Base-by-base conservation (phyloP, 148 eudicot genomes). In the Fagopyrum esculentum region DNA sequence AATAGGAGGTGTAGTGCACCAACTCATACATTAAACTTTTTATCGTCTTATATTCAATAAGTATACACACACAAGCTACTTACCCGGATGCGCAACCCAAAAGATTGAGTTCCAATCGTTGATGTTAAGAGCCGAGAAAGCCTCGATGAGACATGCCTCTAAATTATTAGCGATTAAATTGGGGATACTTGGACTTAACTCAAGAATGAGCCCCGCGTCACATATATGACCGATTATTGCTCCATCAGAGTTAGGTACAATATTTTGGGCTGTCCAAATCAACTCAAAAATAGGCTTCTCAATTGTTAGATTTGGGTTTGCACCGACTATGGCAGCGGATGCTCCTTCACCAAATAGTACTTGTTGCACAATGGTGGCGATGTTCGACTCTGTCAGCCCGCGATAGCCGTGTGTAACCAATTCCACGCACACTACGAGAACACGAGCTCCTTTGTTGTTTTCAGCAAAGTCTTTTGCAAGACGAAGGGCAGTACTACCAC, bases 261-360 rank as follows among this genome's bases (percentile, higher is more conserved):
- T 17, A 1, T 82, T 79, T 45, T 78, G 82, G 57, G 79, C 77
- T 0, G 84, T 64, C 82, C 77, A 78, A 4, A 79, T 77, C 47
- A 82, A 13, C 12, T 76, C 61, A 47, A 71, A 79, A 2, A 82
- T 11, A 3, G 84, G 82, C 12, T 77, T 29, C 29, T 82, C 84
- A n/a, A 76, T 16, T 0, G 75, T 43, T 29, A 8, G 50, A 16
- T 17, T 69, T 0, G 85, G 85, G 29, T 80, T 76, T 2, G 82
- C 45, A 0, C 85, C 85, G 1, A 83, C 85, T 9, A 80, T 80
- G 4, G 78, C 15, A 0, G 85, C 85, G 1, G 72, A 80, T 3
- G 85, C 85, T 4, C 85, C 85, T 4, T 82, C 85, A 5, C 85
- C 85, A 59, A 82, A 82, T 2, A 82, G 71, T 26, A 82, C 82